Conservation (phyloP, 2,329 filamentous ascomycete genomes). For the Aspergillus sp. region DNA sequence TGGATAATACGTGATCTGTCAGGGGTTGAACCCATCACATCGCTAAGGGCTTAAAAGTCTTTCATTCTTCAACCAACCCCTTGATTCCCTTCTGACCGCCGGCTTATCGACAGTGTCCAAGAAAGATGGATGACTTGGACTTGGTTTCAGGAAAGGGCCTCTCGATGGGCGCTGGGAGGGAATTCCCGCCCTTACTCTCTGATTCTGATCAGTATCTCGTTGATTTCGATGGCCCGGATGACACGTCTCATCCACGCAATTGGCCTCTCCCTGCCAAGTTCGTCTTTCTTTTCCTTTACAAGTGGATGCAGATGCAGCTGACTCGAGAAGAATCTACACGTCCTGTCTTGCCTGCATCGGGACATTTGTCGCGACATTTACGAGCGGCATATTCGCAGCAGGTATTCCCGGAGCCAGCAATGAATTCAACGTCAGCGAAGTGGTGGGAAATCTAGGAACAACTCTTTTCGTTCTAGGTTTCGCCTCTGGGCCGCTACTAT, state of each 20-base stretch:
- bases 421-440: constrained; percentile 38
- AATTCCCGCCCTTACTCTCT: constrained; percentile 44
- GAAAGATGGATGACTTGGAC: too few species aligned
- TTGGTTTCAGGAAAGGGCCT: background rate
- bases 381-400: constrained; percentile 61
- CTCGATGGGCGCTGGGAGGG: constrained; percentile 31
- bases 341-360: constrained; percentile 33
- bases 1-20: too few species aligned
- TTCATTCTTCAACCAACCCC: too few species aligned
- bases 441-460: constrained; percentile 42
- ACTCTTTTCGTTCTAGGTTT: constrained; percentile 48
- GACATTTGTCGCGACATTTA: constrained; percentile 47
- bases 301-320: background rate
- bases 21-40: too few species aligned
- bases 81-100: too few species aligned
- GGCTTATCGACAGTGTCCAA: too few species aligned
- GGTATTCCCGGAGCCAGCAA: constrained; percentile 54
- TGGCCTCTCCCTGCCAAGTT: constrained; percentile 46
- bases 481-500: constrained; percentile 55
- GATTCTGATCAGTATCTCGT: constrained; percentile 48
- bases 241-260: constrained; percentile 49
- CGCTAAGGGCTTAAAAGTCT: too few species aligned
- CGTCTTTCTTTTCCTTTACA: background rate
- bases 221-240: constrained; percentile 46
- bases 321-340: constrained; percentile 12